These are phyloP conservation scores for Fusarium graminum DNA, from an alignment of 2,329 filamentous ascomycete genomes.

Conservation along the genomic window DNA sequence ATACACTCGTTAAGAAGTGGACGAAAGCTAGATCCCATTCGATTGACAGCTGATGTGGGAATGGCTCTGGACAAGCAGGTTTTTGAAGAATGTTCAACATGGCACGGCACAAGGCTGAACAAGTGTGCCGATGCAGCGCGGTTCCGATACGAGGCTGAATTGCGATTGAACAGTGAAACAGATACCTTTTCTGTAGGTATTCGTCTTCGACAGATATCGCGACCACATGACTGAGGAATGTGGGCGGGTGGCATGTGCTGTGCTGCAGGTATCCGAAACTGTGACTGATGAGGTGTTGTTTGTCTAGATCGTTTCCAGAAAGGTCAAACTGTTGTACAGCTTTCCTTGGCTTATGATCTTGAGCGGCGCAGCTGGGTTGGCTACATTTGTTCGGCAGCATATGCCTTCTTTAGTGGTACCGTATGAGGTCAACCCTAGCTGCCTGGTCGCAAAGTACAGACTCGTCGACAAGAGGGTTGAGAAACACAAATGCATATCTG, in stretches of 20 bases:
- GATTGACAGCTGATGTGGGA: constrained; percentile 33
- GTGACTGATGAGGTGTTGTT: too few species aligned
- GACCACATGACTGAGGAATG: constrained; percentile 2
- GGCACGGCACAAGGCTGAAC: constrained; percentile 21
- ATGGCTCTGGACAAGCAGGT: constrained; percentile 28
- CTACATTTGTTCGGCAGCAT: background rate
- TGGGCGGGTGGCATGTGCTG: background rate
- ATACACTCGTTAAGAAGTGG: constrained; percentile 30
- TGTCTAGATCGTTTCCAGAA: background rate
- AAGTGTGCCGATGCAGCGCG: constrained; percentile 14
- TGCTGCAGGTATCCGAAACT: background rate
- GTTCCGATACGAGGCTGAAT: constrained; percentile 23
- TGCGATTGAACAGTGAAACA: constrained; percentile 8
- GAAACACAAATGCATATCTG: background rate
- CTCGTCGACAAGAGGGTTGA: background rate
- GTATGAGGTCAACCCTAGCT: background rate
- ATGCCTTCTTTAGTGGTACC: background rate
- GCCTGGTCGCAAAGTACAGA: background rate
- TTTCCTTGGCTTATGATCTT: background rate
- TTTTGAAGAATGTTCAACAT: constrained; percentile 29
- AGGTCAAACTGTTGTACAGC: background rate
- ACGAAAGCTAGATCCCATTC: constrained; percentile 24
- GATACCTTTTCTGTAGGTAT: constrained; percentile 15
- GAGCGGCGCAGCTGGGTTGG: rapidly evolving
- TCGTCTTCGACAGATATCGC: constrained; percentile 20